These are phyloP conservation scores for Orbilia oligospora DNA, from an alignment of 2,329 filamentous ascomycete genomes.

Conservation along the genomic window DNA sequence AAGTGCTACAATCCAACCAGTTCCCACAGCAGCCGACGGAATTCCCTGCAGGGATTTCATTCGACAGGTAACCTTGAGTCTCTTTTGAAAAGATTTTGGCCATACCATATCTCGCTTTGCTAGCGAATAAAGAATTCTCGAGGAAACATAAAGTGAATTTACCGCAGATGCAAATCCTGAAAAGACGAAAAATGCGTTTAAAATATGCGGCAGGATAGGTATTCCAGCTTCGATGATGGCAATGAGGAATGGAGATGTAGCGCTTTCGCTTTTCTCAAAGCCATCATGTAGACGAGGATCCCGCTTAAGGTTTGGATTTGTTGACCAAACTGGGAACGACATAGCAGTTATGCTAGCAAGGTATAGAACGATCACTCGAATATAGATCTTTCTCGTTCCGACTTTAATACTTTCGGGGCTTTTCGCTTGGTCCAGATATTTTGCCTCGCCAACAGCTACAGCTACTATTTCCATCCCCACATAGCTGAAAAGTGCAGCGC, in stretches of 20 bases:
- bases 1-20: constrained; percentile 66
- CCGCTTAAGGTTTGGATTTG: not conserved
- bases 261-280: constrained; percentile 64
- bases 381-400: constrained; percentile 67
- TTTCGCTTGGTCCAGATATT: constrained; percentile 65
- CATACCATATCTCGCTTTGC: constrained; percentile 68
- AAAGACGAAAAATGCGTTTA: constrained; percentile 69
- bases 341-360: constrained; percentile 63
- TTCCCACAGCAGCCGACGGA: constrained; percentile 66
- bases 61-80: constrained; percentile 62
- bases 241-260: constrained; percentile 65
- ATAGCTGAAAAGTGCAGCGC: constrained; percentile 64
- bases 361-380: constrained; percentile 66
- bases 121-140: constrained; percentile 68
- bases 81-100: constrained; percentile 64
- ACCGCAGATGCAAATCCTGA: constrained; percentile 68
- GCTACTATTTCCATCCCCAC: constrained; percentile 68
- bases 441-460: constrained; percentile 67
- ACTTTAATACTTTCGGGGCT: constrained; percentile 68
- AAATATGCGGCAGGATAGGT: constrained; percentile 66
- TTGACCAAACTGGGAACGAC: constrained; percentile 64
- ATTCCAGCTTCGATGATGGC: constrained; percentile 67
- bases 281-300: constrained; percentile 63
- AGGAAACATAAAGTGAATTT: constrained; percentile 68
- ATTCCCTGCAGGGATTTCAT: constrained; percentile 66